Conservation (phyloP, 2,329 filamentous ascomycete species). For the Alternaria viburni region DNA sequence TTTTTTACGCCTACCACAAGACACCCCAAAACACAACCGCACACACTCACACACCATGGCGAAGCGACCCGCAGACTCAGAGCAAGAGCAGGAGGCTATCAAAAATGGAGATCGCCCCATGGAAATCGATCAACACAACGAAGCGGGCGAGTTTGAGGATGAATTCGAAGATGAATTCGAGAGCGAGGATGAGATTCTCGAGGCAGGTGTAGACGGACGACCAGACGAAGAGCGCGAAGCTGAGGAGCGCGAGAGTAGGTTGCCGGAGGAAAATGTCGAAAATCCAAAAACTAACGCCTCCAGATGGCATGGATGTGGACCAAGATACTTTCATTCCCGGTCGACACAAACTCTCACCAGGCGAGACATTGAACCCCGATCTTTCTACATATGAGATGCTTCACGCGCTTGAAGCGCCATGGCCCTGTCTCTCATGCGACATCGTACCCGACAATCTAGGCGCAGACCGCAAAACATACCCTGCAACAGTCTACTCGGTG, state of each 20-base stretch:
- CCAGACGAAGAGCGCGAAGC: slow-evolving; percentile 92
- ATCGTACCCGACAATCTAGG: slow-evolving; percentile 85
- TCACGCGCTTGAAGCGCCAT: slow-evolving; percentile 89
- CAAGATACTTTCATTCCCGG: slow-evolving; percentile 96
- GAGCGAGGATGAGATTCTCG: slow-evolving; percentile 89
- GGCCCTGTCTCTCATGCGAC: slow-evolving; percentile 97
- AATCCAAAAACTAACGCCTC: slow-evolving; percentile 2
- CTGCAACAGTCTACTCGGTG: slow-evolving; percentile 93
- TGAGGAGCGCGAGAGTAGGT: slow-evolving; percentile 75
- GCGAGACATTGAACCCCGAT: slow-evolving; percentile 90
- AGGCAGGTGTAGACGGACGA: slow-evolving; percentile 90
- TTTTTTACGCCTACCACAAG: slow-evolving; percentile 8
- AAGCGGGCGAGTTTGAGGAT: slow-evolving; percentile 82
- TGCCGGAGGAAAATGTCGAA: slow-evolving; percentile 16
- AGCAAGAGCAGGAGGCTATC: slow-evolving; percentile 59
- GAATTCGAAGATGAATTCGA: slow-evolving; percentile 94
- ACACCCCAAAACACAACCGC: not conserved
- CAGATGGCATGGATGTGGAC: slow-evolving; percentile 89
- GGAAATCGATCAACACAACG: slow-evolving; percentile 49
- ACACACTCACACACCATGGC: slow-evolving; percentile 55
- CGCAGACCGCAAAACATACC: slow-evolving; percentile 89
- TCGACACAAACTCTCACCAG: slow-evolving; percentile 86
- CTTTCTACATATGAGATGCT: slow-evolving; percentile 97
- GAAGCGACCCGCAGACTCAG: slow-evolving; percentile 64
- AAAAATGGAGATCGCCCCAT: slow-evolving; percentile 68